A percentile compares a stretch with the other conserved stretches of the same genome.
Conservation (phyloP, 2,329 filamentous ascomycete genomes). For the Hymenoscyphus fraxineus region DNA sequence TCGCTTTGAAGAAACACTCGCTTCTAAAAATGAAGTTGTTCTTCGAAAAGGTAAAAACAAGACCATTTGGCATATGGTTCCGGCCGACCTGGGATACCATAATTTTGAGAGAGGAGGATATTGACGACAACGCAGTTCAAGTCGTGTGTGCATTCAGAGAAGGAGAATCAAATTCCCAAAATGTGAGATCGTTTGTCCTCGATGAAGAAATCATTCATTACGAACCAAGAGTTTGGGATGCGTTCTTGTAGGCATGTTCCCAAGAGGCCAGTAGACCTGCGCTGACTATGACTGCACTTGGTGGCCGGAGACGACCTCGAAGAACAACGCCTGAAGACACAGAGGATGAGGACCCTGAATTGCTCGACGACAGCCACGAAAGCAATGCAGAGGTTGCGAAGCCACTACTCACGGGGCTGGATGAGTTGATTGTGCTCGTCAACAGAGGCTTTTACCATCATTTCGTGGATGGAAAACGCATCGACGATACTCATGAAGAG, state of each 20-base stretch:
- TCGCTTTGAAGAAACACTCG: not conserved
- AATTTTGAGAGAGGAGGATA: not conserved
- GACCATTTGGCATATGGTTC: not conserved
- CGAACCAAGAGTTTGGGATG: not conserved
- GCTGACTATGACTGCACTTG: not conserved
- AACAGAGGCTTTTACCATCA: not conserved
- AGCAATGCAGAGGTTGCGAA: not conserved
- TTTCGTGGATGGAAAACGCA: not conserved
- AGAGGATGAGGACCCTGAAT: not conserved
- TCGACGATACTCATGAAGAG: not conserved
- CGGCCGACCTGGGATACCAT: not conserved
- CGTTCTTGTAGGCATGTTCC: not conserved
- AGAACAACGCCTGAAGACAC: not conserved
- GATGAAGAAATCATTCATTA: not conserved
- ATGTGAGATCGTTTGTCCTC: not conserved
- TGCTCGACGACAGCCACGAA: not conserved
- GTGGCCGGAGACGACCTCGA: not conserved
- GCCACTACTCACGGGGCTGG: not conserved
- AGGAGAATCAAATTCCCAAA: not conserved
- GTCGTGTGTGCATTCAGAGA: not conserved
- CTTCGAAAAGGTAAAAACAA: not conserved
- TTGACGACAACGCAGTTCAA: not conserved
- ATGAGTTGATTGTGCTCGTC: not conserved
- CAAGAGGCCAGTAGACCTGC: not conserved
- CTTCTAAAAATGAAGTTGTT: not conserved